Conservation (phyloP, 2,329 filamentous ascomycete genomes). For the Hymenoscyphus fructigenus region DNA sequence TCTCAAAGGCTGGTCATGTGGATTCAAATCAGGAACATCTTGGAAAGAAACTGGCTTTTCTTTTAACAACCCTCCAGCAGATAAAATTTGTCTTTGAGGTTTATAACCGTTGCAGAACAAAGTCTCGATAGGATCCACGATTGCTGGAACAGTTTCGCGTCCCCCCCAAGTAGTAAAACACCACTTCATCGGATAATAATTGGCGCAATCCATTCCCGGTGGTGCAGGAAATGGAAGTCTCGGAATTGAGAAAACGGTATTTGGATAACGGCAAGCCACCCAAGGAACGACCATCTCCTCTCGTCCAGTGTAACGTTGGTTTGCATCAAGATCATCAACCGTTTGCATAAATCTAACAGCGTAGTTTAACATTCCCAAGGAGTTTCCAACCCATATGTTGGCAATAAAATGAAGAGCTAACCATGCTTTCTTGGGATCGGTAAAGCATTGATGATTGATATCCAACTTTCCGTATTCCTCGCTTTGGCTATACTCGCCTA, state of each 20-base stretch:
- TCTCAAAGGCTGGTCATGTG: not conserved
- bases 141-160: not conserved
- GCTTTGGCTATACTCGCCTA: conserved; percentile 7
- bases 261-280: conserved; percentile 12
- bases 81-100: not conserved
- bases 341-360: conserved; percentile 12
- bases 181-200: not conserved
- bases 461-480: not conserved
- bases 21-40: not conserved
- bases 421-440: conserved; percentile 4
- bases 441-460: conserved; percentile 10
- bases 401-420: conserved; percentile 6
- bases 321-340: conserved; percentile 12
- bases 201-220: not conserved
- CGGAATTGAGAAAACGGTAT: conserved; percentile 13
- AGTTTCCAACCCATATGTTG: not conserved
- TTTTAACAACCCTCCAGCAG: not conserved
- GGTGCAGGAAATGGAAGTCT: conserved; percentile 5
- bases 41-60: not conserved
- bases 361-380: conserved; percentile 8
- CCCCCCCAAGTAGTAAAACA: conserved; percentile 6
- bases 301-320: conserved; percentile 7
- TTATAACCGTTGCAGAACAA: conserved; percentile 5
- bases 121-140: conserved; percentile 3
- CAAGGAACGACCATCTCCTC: conserved; percentile 11